A percentile compares a stretch with the other conserved stretches of the same genome.
Evolutionary conservation across 352 stramenopile genomes (phyloP).

Genomic region (Phytopythium ostracodes): DNA sequence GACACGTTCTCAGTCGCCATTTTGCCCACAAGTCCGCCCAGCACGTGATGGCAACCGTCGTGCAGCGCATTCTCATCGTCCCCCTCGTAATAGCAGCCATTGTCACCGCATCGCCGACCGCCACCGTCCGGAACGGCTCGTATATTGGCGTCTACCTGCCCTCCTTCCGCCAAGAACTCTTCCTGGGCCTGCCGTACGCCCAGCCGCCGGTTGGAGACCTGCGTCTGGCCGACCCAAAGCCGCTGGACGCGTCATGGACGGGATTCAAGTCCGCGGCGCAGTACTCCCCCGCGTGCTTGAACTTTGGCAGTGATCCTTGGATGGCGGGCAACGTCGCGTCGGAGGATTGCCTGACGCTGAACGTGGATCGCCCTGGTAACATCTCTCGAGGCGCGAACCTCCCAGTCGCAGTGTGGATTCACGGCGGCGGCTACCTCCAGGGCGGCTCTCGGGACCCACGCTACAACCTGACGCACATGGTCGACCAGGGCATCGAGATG

Average conservation of each 20-base stretch:
- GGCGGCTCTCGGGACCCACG: slow-evolving; percentile 19
- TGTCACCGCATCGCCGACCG: slow-evolving; percentile 8
- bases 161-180: slow-evolving; percentile 23
- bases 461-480: slow-evolving; percentile 30
- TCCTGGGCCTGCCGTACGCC: slow-evolving; percentile 29
- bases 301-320: slow-evolving; percentile 21
- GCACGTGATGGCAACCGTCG: background rate
- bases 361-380: slow-evolving; percentile 53
- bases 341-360: slow-evolving; percentile 88
- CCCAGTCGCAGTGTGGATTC: slow-evolving; percentile 23
- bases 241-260: slow-evolving; percentile 17
- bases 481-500: slow-evolving; percentile 14
- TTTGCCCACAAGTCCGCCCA: background rate
- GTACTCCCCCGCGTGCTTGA: slow-evolving; percentile 39
- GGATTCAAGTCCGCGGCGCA: slow-evolving; percentile 21
- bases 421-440: slow-evolving; percentile 18
- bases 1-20: too few species aligned
- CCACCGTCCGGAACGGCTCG: slow-evolving; percentile 22
- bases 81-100: background rate
- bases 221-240: slow-evolving; percentile 18
- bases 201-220: slow-evolving; percentile 21
- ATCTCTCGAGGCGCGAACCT: slow-evolving; percentile 11
- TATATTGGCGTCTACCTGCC: slow-evolving; percentile 22
- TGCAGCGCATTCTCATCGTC: background rate
- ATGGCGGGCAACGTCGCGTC: slow-evolving; percentile 18